Conservation (phyloP, 1,139 yeast species). For the Spathaspora sp. region DNA sequence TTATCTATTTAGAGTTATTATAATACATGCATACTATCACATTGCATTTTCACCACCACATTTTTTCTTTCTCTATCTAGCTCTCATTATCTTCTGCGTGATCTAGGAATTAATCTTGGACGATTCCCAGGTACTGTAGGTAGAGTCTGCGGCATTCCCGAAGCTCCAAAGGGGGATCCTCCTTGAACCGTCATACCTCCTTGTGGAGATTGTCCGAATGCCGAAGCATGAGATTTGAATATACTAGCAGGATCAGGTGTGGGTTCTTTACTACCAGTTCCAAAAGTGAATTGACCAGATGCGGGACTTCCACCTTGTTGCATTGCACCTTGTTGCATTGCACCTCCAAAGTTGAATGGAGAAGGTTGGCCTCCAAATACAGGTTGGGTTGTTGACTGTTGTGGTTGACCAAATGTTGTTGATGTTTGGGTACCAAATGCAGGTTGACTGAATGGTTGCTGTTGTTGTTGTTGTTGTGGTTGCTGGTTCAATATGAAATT, state of each 20-base stretch:
- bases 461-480: not conserved
- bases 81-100: not conserved
- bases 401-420: constrained; percentile 3
- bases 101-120: not conserved
- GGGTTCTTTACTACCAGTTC: constrained; percentile 20
- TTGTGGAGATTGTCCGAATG: not conserved
- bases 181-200: not conserved
- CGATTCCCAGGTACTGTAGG: not conserved
- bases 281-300: constrained; percentile 17
- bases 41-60: too few species aligned
- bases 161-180: not conserved
- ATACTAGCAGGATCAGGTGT: constrained; percentile 32
- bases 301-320: constrained; percentile 9
- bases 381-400: not conserved
- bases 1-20: too few species aligned
- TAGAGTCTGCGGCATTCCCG: too few species aligned
- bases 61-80: not conserved
- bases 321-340: not conserved
- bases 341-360: constrained; percentile 1
- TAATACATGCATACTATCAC: too few species aligned
- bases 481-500: not conserved
- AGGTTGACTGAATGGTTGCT: not conserved
- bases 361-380: not conserved
- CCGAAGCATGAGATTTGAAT: constrained; percentile 10
- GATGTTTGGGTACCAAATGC: not conserved